Base-by-base conservation (phyloP, 2,329 filamentous ascomycete genomes). In the Claviceps humidiphila region DNA sequence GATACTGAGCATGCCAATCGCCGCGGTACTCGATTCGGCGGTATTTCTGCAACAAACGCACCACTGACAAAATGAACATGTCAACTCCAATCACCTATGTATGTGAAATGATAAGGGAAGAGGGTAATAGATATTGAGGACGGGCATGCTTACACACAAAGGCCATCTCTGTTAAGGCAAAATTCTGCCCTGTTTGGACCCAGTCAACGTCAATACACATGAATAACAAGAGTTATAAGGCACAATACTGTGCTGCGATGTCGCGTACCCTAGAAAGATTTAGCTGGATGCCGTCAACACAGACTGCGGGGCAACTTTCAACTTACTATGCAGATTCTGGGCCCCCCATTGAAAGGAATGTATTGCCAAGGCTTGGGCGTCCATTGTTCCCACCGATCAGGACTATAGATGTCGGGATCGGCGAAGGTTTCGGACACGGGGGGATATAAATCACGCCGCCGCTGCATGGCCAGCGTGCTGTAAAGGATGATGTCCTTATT, bases 151-250 rank as follows among this genome's bases (percentile, higher is more conserved):
- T 42, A 61, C 59, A 47, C 6, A 50, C 54, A 50, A 57, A 59
- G 9, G 58, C 59, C 71, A 86, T 86, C 71, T 90, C 85, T 0
- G 85, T 88, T 47, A 90, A 68, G 14, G 87, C 87, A 64, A 89
- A 91, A 66, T 91, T 85, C 73, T 91, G 85, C 1, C 85, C 85
- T 54, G 89, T 80, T 66, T 85, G 87, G 61, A 87, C 38, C 85
- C 72, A 46, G 1, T 84, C 85, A 14, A 82, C 82, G 63, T 87
- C 13, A 7, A 44, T 44, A 7, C 3, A 44, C n/a, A 40, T 40
- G 9, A 34, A 34, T 11, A 11, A 34, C 9, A 4, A 34, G 30
- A 34, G 9, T 34, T 11, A 34, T 4, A 11, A 34, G 30, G 4
- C 30, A 11, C 9, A 30, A 30, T 6, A 45, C 5, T 30, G 13